Evolutionary conservation across 2,329 filamentous ascomycete species (phyloP), one percentile per base, ranked within the genome.

Genomic region (Aspergillus aculeatinus): DNA sequence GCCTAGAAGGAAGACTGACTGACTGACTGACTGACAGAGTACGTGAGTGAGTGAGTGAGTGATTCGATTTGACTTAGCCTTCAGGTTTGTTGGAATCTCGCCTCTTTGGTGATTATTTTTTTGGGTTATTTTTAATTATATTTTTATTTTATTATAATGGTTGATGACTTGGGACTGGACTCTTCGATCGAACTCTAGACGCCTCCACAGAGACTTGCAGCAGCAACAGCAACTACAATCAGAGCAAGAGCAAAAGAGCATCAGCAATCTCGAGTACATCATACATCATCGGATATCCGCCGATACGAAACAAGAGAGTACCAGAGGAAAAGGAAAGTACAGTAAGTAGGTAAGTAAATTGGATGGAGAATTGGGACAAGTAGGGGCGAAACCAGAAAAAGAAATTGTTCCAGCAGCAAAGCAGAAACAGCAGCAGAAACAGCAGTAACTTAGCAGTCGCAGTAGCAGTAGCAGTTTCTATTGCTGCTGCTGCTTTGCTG

Each of bases 181-280:
- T 58, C 58, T 64, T 60, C 51, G 54, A 59, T 58, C 55, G 51
- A 59, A 65, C 59, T 65, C 62, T 60, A 60, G 60, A 58, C 59
- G 62, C 63, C 60, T 63, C 59, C 60, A 64, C 63, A 33, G 44
- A 44, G 56, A 61, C 48, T 59, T 63, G 55, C 63, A 63, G 16
- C 14, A 44, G 16, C 6, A 44, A 6, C 16, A n/a, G 16, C 39
- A 42, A 42, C 23, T 23, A 23, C 12, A 42, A 14, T 48, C 42
- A n/a, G 39, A 42, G 16, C 6, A 12, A 7, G 39, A 44, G 16
- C 6, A 5, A 12, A n/a, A 19, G 39, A 44, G 39, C 39, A 44
- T n/a, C 39, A 44, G 39, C 39, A 44, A 19, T 44, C 16, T 44
- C 39, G 5, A 44, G 39, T 19, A 44, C 39, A 44, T 44, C 39